Base-by-base conservation (phyloP, 352 stramenopile species). In the Phytophthora palmivora region DNA sequence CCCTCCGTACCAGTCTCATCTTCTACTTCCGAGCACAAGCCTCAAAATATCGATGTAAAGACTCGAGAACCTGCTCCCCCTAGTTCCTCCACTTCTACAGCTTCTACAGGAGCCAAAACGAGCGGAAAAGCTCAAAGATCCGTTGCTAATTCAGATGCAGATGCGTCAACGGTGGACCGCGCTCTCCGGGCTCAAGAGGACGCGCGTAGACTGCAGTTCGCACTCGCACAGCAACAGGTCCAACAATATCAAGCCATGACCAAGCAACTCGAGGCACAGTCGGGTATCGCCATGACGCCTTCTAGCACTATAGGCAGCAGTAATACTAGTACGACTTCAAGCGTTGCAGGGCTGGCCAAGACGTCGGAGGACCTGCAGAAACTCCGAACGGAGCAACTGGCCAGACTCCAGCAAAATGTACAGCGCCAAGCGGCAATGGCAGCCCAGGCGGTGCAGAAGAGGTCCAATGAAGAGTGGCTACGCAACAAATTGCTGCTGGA, bases 361-460 rank as follows among this genome's bases (percentile, higher is more conserved):
- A 78, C 60, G 15, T 61, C 59, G 8, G 65, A 86, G 26, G 76
- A 87, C 18, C 56, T 87, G 14, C 70, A 88, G 53, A 74, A 77
- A 1, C 57, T 75, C 6, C 67, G 78, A 15, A 67, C 79, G 32
- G 74, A 86, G 47, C 74, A 80, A 15, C 63, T 89, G 7, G 62
- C 81, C 30, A 75, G 69, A 12, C 57, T 91, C 26, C 82, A 91
- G 50, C 79, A 89, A 26, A 82, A 81, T 18, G 65, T 70, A 26
- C 70, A 68, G 43, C 52, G 48, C 9, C 58, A 74, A 59, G 63
- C 69, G 34, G 69, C 66, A 26, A 53, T 84, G 24, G 66, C 73
- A 22, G 72, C 72, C 0, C 59, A 82, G 2, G 65, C 67, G 7
- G 51, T 70, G 41, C 61, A 75, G 39, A 71, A 81, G 51, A 50